Evolutionary conservation across 2,329 filamentous ascomycete genomes (phyloP).

Genomic region (Arachnopeziza araneosa): DNA sequence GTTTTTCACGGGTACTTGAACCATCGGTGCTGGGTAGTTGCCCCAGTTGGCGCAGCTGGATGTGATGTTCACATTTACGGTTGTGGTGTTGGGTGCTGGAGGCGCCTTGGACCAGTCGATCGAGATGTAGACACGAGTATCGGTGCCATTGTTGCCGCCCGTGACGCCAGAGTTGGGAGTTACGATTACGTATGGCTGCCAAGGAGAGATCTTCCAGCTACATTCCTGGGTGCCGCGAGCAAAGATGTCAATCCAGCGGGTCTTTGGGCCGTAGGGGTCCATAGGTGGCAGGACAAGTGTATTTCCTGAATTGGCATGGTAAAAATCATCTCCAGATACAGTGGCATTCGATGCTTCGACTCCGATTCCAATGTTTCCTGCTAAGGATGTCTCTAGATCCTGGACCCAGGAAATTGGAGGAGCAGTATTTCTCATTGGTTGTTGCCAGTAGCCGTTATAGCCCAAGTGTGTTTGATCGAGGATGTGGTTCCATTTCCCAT

Average conservation of each 20-base stretch:
- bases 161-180: conserved; percentile 46
- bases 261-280: conserved; percentile 50
- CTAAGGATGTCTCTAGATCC: conserved; percentile 49
- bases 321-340: conserved; percentile 61
- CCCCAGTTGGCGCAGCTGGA: conserved; percentile 39
- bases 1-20: conserved; percentile 51
- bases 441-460: conserved; percentile 55
- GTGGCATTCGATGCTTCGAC: conserved; percentile 62
- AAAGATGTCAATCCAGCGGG: conserved; percentile 60
- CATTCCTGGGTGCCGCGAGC: conserved; percentile 48
- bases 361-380: conserved; percentile 57
- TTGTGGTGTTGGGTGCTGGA: conserved; percentile 35
- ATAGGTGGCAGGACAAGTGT: conserved; percentile 50
- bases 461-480: conserved; percentile 54
- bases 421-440: conserved; percentile 65
- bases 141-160: conserved; percentile 39
- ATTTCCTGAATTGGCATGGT: conserved; percentile 50
- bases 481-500: conserved; percentile 59
- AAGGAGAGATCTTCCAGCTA: conserved; percentile 45
- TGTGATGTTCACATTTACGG: conserved; percentile 48
- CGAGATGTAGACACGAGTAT: conserved; percentile 48
- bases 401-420: conserved; percentile 57
- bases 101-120: conserved; percentile 50
- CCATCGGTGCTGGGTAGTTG: conserved; percentile 39
- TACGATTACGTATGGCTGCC: conserved; percentile 46